A percentile compares a stretch with the other conserved stretches of the same genome.
These are phyloP conservation scores for Sporothrix mexicana DNA, from an alignment of 2,329 filamentous ascomycete species.

Conservation along the genomic window DNA sequence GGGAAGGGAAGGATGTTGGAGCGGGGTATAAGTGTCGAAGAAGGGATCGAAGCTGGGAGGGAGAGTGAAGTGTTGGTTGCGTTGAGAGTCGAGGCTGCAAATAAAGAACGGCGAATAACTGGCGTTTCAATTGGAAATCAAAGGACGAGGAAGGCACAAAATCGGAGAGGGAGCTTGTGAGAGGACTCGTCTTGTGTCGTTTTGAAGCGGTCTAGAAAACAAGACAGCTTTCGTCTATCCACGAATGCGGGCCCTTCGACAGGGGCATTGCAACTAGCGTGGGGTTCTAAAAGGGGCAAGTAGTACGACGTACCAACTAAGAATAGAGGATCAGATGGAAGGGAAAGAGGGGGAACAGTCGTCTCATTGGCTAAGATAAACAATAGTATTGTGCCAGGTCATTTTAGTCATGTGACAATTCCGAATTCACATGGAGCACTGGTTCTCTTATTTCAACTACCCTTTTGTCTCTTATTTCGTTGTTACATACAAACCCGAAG, in stretches of 20 bases:
- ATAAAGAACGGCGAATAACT: too few species aligned
- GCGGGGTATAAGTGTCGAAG: not conserved
- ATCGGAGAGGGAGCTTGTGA: too few species aligned
- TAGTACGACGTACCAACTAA: not conserved
- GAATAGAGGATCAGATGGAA: not conserved
- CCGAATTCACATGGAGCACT: too few species aligned
- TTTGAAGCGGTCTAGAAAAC: conserved; percentile 10
- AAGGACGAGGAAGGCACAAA: too few species aligned
- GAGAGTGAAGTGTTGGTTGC: too few species aligned
- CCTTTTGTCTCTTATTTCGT: too few species aligned
- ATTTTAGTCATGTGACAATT: too few species aligned
- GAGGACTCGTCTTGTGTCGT: not conserved
- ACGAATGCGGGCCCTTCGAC: not conserved
- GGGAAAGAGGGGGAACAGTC: not conserved
- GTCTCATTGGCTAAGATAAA: not conserved
- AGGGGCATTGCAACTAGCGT: not conserved
- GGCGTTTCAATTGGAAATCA: too few species aligned
- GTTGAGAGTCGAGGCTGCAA: too few species aligned
- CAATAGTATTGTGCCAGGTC: not conserved
- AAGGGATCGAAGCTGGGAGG: not conserved
- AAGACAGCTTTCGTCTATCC: conserved; percentile 3
- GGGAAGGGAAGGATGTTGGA: not conserved
- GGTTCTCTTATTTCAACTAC: too few species aligned
- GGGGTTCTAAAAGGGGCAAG: not conserved
- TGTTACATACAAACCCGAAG: too few species aligned